Base-by-base conservation (phyloP, 2,329 filamentous ascomycete species). In the Pezicula carpinea region DNA sequence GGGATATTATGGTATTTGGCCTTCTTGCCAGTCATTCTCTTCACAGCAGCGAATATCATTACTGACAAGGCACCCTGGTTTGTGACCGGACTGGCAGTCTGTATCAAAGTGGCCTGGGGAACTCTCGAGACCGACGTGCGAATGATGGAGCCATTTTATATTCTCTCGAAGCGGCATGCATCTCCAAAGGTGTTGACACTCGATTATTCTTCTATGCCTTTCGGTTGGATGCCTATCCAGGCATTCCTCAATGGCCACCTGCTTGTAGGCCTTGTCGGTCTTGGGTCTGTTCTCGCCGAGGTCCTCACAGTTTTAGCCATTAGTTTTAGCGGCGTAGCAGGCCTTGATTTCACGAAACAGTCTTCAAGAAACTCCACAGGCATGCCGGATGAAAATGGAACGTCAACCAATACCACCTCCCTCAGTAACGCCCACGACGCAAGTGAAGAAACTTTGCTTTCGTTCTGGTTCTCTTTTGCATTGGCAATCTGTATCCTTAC, bases 111-210 rank as follows among this genome's bases (percentile, higher is more conserved):
- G 18, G 69, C 75, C 39, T 89, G 84, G 85, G 76, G 76, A 50
- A 77, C 79, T 3, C 71, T 89, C 51, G 86, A 89, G 58, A 83
- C 78, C 47, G 77, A 82, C 21, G 74, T 88, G 39, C 81, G 85
- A 35, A 83, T 88, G 74, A 79, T 88, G 64, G 83, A 89, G 63
- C 85, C 85, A 2, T 89, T 85, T 59, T 87, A 83, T 60, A 78
- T 87, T 49, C 75, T 89, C 2, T 83, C 79, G 13, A 72, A 72
- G 44, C 76, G 85, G 3, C 78, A 85, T 53, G 84, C 85, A 3
- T 77, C 81, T 1, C 71, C 83, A 6, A 78, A 74, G 53, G 83
- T 80, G 2, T 73, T 89, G 6, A 83, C 80, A 0, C 75, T 89
- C 8, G 85, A 89, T 64, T 89, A 89, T 63, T 85, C 83, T 0